Evolutionary conservation across 352 stramenopile species (phyloP), one percentile per base, ranked within the genome.

Genomic region (Blastocystis sp.): DNA sequence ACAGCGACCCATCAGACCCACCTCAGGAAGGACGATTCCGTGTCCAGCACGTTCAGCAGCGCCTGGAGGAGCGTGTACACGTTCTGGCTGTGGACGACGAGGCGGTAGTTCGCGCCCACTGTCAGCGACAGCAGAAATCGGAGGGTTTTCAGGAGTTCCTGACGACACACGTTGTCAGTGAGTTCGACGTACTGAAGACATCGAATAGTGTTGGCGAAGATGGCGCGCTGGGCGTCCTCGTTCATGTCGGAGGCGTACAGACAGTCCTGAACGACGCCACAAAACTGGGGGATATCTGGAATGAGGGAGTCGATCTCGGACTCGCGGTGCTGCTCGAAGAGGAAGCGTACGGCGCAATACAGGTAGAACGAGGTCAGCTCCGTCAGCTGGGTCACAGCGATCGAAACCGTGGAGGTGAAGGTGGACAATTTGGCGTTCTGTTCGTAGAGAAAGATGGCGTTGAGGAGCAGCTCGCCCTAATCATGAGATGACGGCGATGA

Each of bases 161-260:
- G n/a, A 6, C 51, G 41, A 55, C 70, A 81, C 4, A 62, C 39
- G 0, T 62, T 13, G 65, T 81, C 70, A 19, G 45, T 50, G 2
- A 81, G 19, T 33, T 81, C 70, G 33, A 81, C 19, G 35, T 81
- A 81, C 45, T 81, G 70, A 21, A 81, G 70, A 81, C 70, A 81
- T 2, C 59, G 70, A 3, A 31, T 31, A 24, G 37, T 33, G 13
- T 62, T 62, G 12, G 19, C 13, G n/a, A 81, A 81, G n/a, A 80
- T 16, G 62, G 62, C 45, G 1, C 45, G 33, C 29, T 80, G 26
- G 3, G 45, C 62, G 21, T 65, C n/a, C 24, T n/a, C 69, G 35
- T 16, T 61, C 24, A 33, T 80, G 19, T n/a, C 33, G 45, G 45
- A 0, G 16, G 45, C 9, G 16, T 19, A 55, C 45, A 55, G 45